Evolutionary conservation across 2,329 filamentous ascomycete species (phyloP), one percentile per base, ranked within the genome.

Genomic region (Coniochaeta sp.): DNA sequence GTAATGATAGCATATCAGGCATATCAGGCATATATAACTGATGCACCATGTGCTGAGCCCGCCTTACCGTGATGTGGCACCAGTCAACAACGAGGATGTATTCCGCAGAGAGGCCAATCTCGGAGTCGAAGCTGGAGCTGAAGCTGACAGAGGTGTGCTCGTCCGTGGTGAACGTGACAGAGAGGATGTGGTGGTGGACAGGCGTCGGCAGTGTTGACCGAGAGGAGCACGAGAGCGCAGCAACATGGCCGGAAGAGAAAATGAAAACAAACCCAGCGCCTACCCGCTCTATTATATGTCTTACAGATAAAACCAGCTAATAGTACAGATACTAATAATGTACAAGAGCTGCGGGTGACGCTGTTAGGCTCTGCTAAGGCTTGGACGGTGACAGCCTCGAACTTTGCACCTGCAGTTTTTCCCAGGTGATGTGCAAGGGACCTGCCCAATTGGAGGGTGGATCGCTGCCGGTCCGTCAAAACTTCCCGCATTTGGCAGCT

Each of bases 161-260:
- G 24, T 8, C 4, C 54, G 54, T 56, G 30, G 19, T 36, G 32
- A n/a, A 36, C n/a, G 54, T 8, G 54, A 34, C n/a, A 56, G 30
- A 22, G 54, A 56, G 30, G 32, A 30, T n/a, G n/a, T n/a, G n/a
- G 44, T 50, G 54, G 30, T 57, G 55, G 55, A 44, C 38, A 57
- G 38, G 22, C 30, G 28, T 44, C 55, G 55, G 55, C 36, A 57
- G 32, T 4, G 7, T 19, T n/a, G 32, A 28, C 55, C 55, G 55
- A 57, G 4, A 30, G 55, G 32, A 30, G 16, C 34, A 44, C 55
- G 34, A 24, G 55, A 57, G 24, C 38, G 55, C 19, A 57, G 38
- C 55, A 57, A 57, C 55, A 57, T 57, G 55, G 44, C 55, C 54
- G 22, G 54, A 57, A 57, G 32, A 42, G 55, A 57, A 19, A 2